Conservation (phyloP, 176 grass and related monocot species). For the Ensete ventricosum region DNA sequence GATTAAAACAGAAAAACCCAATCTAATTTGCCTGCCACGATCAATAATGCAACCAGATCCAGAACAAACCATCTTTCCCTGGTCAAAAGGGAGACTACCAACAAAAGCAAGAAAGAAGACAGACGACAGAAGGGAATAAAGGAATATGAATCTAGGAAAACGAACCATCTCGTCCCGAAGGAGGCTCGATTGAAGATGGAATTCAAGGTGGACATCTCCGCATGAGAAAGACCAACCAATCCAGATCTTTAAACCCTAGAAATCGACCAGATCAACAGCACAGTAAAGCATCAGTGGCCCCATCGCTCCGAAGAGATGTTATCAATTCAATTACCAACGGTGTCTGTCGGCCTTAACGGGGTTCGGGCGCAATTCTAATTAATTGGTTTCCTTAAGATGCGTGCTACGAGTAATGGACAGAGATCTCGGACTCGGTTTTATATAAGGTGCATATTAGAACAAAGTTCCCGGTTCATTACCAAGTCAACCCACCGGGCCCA, state of each 20-base stretch:
- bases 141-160: neutral
- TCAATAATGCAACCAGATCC: neutral
- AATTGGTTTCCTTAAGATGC: too few relatives aligned
- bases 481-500: too few relatives aligned
- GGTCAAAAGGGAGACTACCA: neutral
- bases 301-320: neutral
- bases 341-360: neutral
- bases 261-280: neutral
- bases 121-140: neutral
- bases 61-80: neutral
- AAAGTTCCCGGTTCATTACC: too few relatives aligned
- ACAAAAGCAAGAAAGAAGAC: neutral
- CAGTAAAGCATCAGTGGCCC: neutral
- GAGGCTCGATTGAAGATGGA: constrained; percentile 9
- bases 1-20: neutral
- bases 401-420: too few relatives aligned
- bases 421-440: too few relatives aligned
- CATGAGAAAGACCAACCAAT: neutral
- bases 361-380: neutral
- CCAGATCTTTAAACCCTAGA: neutral
- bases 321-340: neutral
- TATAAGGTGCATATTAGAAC: too few relatives aligned
- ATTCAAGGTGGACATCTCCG: constrained; percentile 2
- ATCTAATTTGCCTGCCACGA: neutral
- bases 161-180: constrained; percentile 10